A percentile compares a stretch with the other conserved stretches of the same genome.
Evolutionary conservation across 2,329 filamentous ascomycete genomes (phyloP).

Genomic region (Cladophialophora carrionii): DNA sequence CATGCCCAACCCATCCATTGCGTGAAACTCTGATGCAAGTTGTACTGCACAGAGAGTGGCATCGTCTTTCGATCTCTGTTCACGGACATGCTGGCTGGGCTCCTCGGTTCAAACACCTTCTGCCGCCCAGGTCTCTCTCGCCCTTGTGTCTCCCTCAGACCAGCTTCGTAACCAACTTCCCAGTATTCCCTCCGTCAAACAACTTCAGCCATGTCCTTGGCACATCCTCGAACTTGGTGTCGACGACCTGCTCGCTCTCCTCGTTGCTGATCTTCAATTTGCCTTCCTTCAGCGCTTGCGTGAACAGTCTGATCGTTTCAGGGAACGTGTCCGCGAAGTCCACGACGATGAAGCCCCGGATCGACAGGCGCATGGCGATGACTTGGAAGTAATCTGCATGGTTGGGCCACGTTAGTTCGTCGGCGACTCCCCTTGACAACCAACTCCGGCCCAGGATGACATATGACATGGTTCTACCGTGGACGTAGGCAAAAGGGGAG

Average conservation of each 20-base stretch:
- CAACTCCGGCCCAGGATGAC: neutral
- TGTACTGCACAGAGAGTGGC: neutral
- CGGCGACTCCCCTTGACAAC: neutral
- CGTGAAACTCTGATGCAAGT: neutral
- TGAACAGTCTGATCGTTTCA: conserved; percentile 65
- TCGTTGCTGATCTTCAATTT: conserved; percentile 62
- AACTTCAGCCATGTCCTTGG: conserved; percentile 58
- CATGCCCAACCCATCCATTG: neutral
- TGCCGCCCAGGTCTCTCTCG: no score
- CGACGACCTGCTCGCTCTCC: conserved; percentile 58
- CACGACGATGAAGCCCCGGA: conserved; percentile 45
- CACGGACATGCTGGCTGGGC: neutral
- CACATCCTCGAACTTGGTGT: conserved; percentile 53
- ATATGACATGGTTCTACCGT: no score
- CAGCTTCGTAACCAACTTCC: conserved; percentile 51
- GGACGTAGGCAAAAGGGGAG: neutral
- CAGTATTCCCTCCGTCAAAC: conserved; percentile 72
- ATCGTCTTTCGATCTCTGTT: neutral
- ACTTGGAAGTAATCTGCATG: conserved; percentile 54
- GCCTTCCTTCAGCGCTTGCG: conserved; percentile 68
- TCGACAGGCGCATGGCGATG: conserved; percentile 46
- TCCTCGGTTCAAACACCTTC: neutral
- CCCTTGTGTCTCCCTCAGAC: neutral
- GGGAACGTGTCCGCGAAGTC: conserved; percentile 64
- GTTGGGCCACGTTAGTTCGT: neutral